Percentiles rank a stretch among this genome's conserved stretches.
These are phyloP conservation scores for Pholiota microspora DNA, from an alignment of 768 basidiomycete species.

Conservation along the genomic window DNA sequence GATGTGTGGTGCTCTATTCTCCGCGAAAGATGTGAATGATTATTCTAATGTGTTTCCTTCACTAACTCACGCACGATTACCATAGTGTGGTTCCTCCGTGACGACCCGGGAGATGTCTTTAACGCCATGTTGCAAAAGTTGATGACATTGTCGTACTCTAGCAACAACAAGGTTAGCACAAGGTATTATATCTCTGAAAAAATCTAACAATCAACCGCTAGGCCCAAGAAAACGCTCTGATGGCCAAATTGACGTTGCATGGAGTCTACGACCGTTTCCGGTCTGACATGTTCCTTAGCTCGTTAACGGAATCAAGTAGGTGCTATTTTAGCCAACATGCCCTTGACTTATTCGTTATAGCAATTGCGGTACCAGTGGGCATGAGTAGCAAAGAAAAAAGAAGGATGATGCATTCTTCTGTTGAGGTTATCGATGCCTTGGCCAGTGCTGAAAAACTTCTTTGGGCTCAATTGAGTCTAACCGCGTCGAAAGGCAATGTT, in stretches of 20 bases:
- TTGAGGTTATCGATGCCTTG: slow-evolving; percentile 60
- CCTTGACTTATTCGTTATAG: slow-evolving; percentile 33
- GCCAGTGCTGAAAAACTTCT: slow-evolving; percentile 69
- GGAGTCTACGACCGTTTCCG: slow-evolving; percentile 77
- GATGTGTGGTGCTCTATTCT: slow-evolving; percentile 59
- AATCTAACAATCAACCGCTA: slow-evolving; percentile 23
- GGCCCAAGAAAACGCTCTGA: slow-evolving; percentile 73
- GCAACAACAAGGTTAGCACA: slow-evolving; percentile 51
- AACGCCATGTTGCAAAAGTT: slow-evolving; percentile 56
- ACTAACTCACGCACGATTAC: neutral
- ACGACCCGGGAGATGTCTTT: slow-evolving; percentile 52
- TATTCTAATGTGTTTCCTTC: neutral
- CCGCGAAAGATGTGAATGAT: slow-evolving; percentile 61
- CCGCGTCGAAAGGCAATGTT: slow-evolving; percentile 58
- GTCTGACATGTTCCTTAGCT: slow-evolving; percentile 86
- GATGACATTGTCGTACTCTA: slow-evolving; percentile 52
- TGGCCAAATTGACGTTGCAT: slow-evolving; percentile 77
- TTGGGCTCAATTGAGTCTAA: slow-evolving; percentile 58
- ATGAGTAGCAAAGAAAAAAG: slow-evolving; percentile 47
- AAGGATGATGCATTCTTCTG: slow-evolving; percentile 40
- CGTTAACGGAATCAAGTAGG: slow-evolving; percentile 84
- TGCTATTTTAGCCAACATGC: neutral
- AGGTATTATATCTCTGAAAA: neutral
- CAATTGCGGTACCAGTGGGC: slow-evolving; percentile 82
- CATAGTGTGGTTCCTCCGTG: slow-evolving; percentile 68